Percentiles rank a stretch among this genome's conserved stretches.
These are phyloP conservation scores for Komagataella pseudopastoris DNA, from an alignment of 805 yeast genomes.

Conservation along the genomic window DNA sequence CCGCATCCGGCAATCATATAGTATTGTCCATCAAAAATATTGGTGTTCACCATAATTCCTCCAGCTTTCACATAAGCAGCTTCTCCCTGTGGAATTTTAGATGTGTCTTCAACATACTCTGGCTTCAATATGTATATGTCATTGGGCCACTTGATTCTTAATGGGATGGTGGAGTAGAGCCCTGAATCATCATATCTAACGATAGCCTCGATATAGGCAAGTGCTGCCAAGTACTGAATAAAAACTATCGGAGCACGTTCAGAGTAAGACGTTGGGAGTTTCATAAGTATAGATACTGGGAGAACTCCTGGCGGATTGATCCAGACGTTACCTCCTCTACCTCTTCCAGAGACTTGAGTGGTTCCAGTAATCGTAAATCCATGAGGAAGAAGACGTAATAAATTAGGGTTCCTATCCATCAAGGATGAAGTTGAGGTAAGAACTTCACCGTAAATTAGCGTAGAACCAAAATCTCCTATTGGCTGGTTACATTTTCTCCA, in stretches of 20 bases:
- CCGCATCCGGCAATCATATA: slow-evolving; percentile 79
- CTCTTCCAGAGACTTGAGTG: slow-evolving; percentile 81
- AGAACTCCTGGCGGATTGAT: slow-evolving; percentile 86
- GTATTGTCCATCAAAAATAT: slow-evolving; percentile 43
- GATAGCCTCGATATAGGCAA: slow-evolving; percentile 76
- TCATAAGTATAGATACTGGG: slow-evolving; percentile 64
- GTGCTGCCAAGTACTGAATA: slow-evolving; percentile 70
- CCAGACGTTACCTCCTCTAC: slow-evolving; percentile 94
- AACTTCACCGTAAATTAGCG: slow-evolving; percentile 71
- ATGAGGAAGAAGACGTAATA: slow-evolving; percentile 49
- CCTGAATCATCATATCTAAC: slow-evolving; percentile 30
- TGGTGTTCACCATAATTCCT: slow-evolving; percentile 78
- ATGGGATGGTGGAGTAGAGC: slow-evolving; percentile 65
- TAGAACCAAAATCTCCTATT: slow-evolving; percentile 39
- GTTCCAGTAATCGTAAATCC: slow-evolving; percentile 66
- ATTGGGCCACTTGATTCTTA: slow-evolving; percentile 92
- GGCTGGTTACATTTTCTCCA: slow-evolving; percentile 16
- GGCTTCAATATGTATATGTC: slow-evolving; percentile 74
- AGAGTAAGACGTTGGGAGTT: slow-evolving; percentile 33
- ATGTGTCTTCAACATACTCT: slow-evolving; percentile 27
- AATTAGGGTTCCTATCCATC: slow-evolving; percentile 55
- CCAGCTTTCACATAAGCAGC: slow-evolving; percentile 57
- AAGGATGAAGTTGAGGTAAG: slow-evolving; percentile 78
- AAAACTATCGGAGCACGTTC: slow-evolving; percentile 53
- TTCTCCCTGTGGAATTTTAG: slow-evolving; percentile 13